These are phyloP conservation scores for Zygosaccharomyces pseudobailii DNA, from an alignment of 1,139 yeast genomes.

Conservation along the genomic window DNA sequence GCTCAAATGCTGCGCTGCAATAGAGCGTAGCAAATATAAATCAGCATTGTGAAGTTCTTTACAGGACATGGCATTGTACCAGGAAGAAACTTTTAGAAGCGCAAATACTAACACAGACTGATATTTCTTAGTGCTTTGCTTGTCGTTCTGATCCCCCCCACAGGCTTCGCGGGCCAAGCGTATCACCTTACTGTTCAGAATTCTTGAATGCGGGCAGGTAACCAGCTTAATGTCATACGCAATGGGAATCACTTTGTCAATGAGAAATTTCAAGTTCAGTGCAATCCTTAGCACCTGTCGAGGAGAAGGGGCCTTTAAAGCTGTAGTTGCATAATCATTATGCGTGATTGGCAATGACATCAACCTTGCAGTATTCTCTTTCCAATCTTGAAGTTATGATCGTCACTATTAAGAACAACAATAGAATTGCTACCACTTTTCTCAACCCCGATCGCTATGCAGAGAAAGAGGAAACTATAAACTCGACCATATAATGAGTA, in stretches of 20 bases:
- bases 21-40: constrained; percentile 54
- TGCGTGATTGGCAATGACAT: constrained; percentile 8
- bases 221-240: constrained; percentile 50
- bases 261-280: constrained; percentile 62
- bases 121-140: constrained; percentile 55
- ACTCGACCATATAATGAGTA: background rate
- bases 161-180: constrained; percentile 67
- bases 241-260: constrained; percentile 67
- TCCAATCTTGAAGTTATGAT: background rate
- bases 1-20: constrained; percentile 71
- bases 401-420: background rate
- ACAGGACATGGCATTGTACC: constrained; percentile 64
- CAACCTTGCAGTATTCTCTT: background rate
- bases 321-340: constrained; percentile 5
- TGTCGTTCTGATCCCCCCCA: constrained; percentile 70
- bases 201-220: constrained; percentile 54
- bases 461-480: background rate
- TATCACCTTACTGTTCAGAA: constrained; percentile 56
- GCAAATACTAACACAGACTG: constrained; percentile 66
- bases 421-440: background rate
- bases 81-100: constrained; percentile 65
- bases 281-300: constrained; percentile 73
- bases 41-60: constrained; percentile 65
- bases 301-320: constrained; percentile 46
- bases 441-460: background rate